Base-by-base conservation (phyloP, 179 eudicot genomes). In the Spergularia azorica region DNA sequence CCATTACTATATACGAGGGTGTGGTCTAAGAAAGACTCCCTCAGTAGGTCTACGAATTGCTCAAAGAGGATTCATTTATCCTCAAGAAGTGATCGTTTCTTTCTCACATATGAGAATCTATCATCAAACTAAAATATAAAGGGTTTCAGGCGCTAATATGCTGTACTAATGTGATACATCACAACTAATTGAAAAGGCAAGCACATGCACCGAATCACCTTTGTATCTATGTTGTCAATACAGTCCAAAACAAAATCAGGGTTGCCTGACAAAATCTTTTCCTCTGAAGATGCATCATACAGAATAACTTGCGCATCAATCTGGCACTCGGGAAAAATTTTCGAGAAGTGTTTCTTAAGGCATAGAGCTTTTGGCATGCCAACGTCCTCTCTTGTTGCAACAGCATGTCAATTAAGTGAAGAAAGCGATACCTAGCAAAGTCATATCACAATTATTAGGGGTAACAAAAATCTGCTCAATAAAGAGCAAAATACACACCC, bases 161-260 rank as follows among this genome's bases (percentile, higher is more conserved):
- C 1, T 43, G 0, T 6, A 6, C 48, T 1, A 43, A 43, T 43
- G 67, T 58, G 20, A 6, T 6, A 5, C 18, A 58, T 15, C n/a
- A 16, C 6, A 58, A 58, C n/a, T 6, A 1, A 7, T n/a, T 15
- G 8, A 38, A 32, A 63, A 17, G 12, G 16, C 3, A 64, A 41
- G 50, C 7, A 36, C 52, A 41, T 65, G 56, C 46, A 46, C 10
- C 71, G 58, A 69, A 15, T 71, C 87, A 95, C 99, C 95, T 95
- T 95, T 3, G 99, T 95, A 86, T 90, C 97, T 62, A 95, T 95
- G 85, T 95, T 95, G 81, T 95, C 99, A 81, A 95, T 95, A 87
- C 99, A 95, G 81, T 95, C 99, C 80, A 95, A 83, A 73, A 95
- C 97, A 82, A 90, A 95, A 83, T 93, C 99, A 51, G 99, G 99